phyloP scores from a whole-genome alignment of 352 stramenopile genomes.

The Pythium plurisporium region DNA sequence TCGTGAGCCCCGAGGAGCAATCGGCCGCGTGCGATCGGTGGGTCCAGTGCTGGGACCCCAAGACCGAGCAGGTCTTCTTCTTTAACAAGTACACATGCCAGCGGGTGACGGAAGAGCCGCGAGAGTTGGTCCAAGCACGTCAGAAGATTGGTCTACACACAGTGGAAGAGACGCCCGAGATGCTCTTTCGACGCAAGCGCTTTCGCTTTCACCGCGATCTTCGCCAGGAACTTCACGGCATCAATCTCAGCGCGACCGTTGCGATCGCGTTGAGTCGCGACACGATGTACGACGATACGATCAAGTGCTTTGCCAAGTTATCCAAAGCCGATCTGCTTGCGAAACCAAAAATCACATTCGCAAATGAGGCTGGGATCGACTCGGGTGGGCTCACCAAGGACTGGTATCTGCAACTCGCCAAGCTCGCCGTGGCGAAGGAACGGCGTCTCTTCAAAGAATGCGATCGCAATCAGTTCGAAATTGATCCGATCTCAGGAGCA shows the following conservation, averaged over 20 bases:
- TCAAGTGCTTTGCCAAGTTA: slow-evolving; percentile 45
- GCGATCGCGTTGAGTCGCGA: slow-evolving; percentile 47
- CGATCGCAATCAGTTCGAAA: slow-evolving; percentile 46
- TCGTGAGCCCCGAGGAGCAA: slow-evolving; percentile 37
- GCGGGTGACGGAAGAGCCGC: slow-evolving; percentile 53
- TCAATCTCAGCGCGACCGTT: slow-evolving; percentile 30
- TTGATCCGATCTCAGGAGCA: slow-evolving; percentile 35
- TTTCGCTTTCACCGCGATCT: slow-evolving; percentile 83
- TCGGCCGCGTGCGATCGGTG: slow-evolving; percentile 67
- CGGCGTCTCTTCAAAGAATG: slow-evolving; percentile 49
- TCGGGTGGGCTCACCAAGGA: slow-evolving; percentile 87
- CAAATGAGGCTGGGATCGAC: slow-evolving; percentile 83
- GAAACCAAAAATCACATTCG: slow-evolving; percentile 80
- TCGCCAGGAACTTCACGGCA: slow-evolving; percentile 32
- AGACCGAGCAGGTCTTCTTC: slow-evolving; percentile 83
- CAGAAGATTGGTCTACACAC: slow-evolving; percentile 35
- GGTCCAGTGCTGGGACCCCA: slow-evolving; percentile 87
- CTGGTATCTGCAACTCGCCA: slow-evolving; percentile 82
- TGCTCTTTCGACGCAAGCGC: slow-evolving; percentile 81
- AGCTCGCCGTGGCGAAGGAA: slow-evolving; percentile 30
- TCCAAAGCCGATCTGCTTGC: slow-evolving; percentile 42
- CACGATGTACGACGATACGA: slow-evolving; percentile 67
- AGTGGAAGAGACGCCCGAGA: slow-evolving; percentile 65
- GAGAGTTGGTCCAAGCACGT: slow-evolving; percentile 37
- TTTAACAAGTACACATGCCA: slow-evolving; percentile 86